These are phyloP conservation scores for Daedaleopsis sinensis DNA, from an alignment of 768 basidiomycete species.

Conservation along the genomic window DNA sequence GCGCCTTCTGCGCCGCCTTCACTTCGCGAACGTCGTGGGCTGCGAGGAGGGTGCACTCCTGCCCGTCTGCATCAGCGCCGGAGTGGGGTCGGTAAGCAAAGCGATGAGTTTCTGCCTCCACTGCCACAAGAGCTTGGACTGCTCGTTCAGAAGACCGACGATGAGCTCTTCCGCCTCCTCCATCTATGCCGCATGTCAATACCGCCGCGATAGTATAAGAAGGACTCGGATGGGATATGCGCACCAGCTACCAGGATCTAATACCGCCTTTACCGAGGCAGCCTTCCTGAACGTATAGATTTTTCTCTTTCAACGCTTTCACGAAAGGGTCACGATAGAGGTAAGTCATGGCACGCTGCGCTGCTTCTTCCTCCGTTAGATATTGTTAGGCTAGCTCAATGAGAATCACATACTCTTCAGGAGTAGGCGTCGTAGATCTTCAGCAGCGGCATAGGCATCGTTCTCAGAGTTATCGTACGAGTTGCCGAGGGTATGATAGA, in stretches of 20 bases:
- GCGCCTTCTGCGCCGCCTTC: constrained; percentile 60
- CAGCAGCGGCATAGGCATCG: constrained; percentile 69
- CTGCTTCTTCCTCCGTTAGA: constrained; percentile 63
- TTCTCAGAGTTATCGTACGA: constrained; percentile 55
- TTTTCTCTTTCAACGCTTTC: constrained; percentile 49
- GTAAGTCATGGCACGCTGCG: constrained; percentile 55
- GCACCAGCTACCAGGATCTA: constrained; percentile 42
- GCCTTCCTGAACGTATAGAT: constrained; percentile 50
- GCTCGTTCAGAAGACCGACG: constrained; percentile 68
- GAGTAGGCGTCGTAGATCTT: constrained; percentile 63
- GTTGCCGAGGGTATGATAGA: constrained; percentile 69
- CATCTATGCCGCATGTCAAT: constrained; percentile 44
- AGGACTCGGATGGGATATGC: constrained; percentile 31
- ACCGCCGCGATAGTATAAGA: constrained; percentile 8
- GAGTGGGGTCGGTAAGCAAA: constrained; percentile 60
- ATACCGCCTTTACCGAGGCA: constrained; percentile 56
- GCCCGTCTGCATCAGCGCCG: constrained; percentile 65
- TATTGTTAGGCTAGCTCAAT: too few relatives aligned
- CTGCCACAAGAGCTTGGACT: constrained; percentile 71
- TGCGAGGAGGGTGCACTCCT: constrained; percentile 84
- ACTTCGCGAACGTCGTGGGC: constrained; percentile 70
- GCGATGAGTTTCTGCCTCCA: constrained; percentile 71
- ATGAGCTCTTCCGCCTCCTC: constrained; percentile 72
- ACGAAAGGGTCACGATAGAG: constrained; percentile 46
- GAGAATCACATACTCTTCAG: constrained; percentile 62